These are phyloP conservation scores for Scutellaria galericulata DNA, from an alignment of 257 asterid species.

Conservation along the genomic window DNA sequence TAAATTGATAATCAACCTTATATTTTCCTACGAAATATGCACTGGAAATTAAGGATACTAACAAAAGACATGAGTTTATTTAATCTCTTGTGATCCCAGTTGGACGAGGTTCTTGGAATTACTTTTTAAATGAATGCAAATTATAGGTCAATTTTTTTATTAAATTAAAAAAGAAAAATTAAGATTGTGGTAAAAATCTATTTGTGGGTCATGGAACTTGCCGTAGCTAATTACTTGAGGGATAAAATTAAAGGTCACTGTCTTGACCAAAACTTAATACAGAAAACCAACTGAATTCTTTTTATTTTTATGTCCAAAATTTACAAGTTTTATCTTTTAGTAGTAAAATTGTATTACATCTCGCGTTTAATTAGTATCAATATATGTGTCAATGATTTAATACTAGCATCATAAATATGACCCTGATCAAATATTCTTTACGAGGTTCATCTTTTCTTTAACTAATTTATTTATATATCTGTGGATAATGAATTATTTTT, in stretches of 20 bases:
- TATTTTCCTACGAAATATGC: not conserved
- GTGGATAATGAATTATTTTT: no score
- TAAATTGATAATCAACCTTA: not conserved
- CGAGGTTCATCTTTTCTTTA: no score
- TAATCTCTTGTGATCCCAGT: not conserved
- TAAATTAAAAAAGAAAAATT: not conserved
- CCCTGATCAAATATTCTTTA: no score
- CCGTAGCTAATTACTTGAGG: not conserved
- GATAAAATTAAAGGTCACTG: not conserved
- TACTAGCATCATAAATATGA: no score
- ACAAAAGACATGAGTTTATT: not conserved
- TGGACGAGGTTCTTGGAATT: slow-evolving; percentile 29
- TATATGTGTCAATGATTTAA: no score
- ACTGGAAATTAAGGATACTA: not conserved
- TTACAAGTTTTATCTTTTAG: no score
- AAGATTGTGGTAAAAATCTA: slow-evolving; percentile 14
- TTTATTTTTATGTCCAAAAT: not conserved
- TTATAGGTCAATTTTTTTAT: slow-evolving; percentile 6
- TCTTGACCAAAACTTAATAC: slow-evolving; percentile 12
- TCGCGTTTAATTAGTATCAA: no score
- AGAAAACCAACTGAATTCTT: not conserved
- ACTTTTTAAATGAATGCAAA: not conserved
- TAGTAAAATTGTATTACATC: no score
- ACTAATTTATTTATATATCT: no score
- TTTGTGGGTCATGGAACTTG: slow-evolving; percentile 30